A percentile compares a stretch with the other conserved stretches of the same genome.
phyloP scores from a whole-genome alignment of 352 stramenopile species.

The Pythium scleroteichum region DNA sequence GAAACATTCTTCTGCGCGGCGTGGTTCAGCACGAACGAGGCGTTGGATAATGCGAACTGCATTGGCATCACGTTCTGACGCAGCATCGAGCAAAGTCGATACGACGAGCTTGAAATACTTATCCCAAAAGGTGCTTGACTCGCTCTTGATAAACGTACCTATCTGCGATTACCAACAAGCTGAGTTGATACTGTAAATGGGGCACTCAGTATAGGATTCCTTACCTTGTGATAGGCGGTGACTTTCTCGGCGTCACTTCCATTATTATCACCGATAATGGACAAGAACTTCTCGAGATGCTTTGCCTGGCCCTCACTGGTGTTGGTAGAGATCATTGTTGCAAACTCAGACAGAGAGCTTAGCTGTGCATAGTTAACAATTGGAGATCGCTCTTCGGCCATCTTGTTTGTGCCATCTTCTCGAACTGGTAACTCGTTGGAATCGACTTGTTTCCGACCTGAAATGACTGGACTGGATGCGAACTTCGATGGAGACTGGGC shows the following conservation, averaged over 20 bases:
- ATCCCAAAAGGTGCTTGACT: conserved; percentile 28
- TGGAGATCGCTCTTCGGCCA: background rate
- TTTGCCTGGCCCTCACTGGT: conserved; percentile 17
- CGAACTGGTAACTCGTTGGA: background rate
- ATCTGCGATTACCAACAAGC: conserved; percentile 22
- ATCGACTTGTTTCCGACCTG: conserved; percentile 13
- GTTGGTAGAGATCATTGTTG: conserved; percentile 19
- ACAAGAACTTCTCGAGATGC: conserved; percentile 47
- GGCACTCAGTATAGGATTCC: background rate
- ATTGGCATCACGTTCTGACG: conserved; percentile 44
- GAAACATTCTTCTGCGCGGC: conserved; percentile 51
- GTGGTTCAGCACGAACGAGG: conserved; percentile 42
- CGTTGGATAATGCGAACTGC: conserved; percentile 57
- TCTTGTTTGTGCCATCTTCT: background rate
- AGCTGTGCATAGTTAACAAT: conserved; percentile 22
- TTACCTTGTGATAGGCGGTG: conserved; percentile 52
- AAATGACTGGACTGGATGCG: conserved; percentile 18
- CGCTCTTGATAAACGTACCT: conserved; percentile 25
- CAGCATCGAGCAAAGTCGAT: conserved; percentile 33
- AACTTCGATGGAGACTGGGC: conserved; percentile 29
- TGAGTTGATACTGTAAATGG: no score
- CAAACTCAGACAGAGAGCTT: conserved; percentile 25
- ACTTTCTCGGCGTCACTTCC: conserved; percentile 37
- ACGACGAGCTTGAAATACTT: conserved; percentile 23
- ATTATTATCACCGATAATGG: conserved; percentile 52